Base-by-base conservation (phyloP, 1,284 basidiomycete genomes). In the Pseudozyma thailandica region DNA sequence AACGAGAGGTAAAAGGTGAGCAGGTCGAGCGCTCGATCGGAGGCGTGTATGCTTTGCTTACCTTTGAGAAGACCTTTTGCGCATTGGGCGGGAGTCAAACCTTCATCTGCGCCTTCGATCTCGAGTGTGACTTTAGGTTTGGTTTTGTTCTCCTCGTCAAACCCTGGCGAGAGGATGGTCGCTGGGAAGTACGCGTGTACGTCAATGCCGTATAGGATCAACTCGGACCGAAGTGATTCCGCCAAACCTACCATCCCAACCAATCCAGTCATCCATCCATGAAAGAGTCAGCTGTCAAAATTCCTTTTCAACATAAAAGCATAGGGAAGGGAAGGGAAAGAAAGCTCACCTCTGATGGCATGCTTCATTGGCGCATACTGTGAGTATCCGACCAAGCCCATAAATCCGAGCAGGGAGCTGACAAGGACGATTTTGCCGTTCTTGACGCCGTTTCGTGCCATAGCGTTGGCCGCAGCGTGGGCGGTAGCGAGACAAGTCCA, bases 361-460 rank as follows among this genome's bases (percentile, higher is more conserved):
- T 91, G 90, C 83, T 97, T 98, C 46, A 89, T 91, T 0, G 94
- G 93, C 1, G 91, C 86, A 82, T 98, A 98, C 2, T 90, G 87
- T 4, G 90, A 86, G 77, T 91, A 98, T 0, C 95, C 94, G 16
- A 92, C 85, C 48, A 97, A 87, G 1, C 89, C 88, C 85, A 93
- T 90, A 72, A 91, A 89, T 0, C 90, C 91, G 15, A 95, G 83
- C n/a, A 90, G 87, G 0, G 92, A 94, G 8, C 90, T 90, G 21
- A 92, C 89, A 48, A 98, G 88, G 4, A 93, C 87, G 57, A 98
- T 90, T 78, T 91, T 92, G 18, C 85, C 85, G 37, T 87, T 87
- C 49, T 87, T 86, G 16, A 85, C 84, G 23, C 85, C 84, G 37
- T 87, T 85, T 41, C 85, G 85, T 12, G 88, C 88, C 90, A 95